These are phyloP conservation scores for Candida oleophila DNA, from an alignment of 805 yeast genomes.

Conservation along the genomic window DNA sequence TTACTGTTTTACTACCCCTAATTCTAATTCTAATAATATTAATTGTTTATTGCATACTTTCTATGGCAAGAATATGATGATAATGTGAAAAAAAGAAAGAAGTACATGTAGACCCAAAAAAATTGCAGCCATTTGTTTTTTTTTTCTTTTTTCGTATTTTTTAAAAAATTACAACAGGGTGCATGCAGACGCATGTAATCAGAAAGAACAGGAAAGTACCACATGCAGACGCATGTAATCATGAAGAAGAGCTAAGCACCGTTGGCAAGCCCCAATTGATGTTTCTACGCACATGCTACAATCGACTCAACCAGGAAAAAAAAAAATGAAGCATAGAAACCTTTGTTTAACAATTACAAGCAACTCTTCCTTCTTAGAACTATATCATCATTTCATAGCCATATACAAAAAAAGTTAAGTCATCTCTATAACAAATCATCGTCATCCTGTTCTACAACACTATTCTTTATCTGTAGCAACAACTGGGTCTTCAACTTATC, in stretches of 20 bases:
- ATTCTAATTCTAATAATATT: too few species aligned
- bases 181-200: not conserved
- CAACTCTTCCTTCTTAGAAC: not conserved
- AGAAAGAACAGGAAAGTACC: too few species aligned
- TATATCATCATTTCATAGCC: too few species aligned
- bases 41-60: not conserved
- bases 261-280: too few species aligned
- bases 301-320: not conserved
- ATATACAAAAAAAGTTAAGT: too few species aligned
- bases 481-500: slow-evolving; percentile 90
- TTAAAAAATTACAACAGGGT: too few species aligned
- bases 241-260: too few species aligned
- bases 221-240: too few species aligned
- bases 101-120: too few species aligned
- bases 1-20: too few species aligned
- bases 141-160: not conserved
- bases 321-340: not conserved
- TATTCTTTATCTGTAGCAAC: slow-evolving; percentile 75
- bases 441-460: slow-evolving; percentile 70
- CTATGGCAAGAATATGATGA: not conserved
- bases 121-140: not conserved
- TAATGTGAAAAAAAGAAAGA: not conserved
- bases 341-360: not conserved
- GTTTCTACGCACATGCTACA: too few species aligned
- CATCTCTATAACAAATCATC: slow-evolving; percentile 43